A percentile compares a stretch with the other conserved stretches of the same genome.
Evolutionary conservation across 1,284 basidiomycete species (phyloP).

Genomic region (Kwoniella shivajii): DNA sequence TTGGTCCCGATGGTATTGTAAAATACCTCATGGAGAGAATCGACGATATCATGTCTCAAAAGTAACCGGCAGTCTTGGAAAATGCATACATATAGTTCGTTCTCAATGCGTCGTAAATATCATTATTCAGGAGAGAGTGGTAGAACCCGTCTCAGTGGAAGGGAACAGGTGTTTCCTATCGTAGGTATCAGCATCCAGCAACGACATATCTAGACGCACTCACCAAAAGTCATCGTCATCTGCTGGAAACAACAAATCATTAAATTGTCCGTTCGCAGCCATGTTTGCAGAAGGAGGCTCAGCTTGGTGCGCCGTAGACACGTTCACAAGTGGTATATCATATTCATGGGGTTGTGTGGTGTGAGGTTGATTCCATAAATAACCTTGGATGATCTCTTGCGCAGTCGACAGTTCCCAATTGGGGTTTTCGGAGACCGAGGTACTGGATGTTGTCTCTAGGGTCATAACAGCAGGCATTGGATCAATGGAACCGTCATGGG

Average conservation of each 20-base stretch:
- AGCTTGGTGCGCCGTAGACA: neutral
- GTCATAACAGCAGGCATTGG: neutral
- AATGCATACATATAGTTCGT: too few species aligned
- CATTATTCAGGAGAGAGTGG: too few species aligned
- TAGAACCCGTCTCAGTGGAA: too few species aligned
- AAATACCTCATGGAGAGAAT: slow-evolving; percentile 48
- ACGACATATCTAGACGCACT: too few species aligned
- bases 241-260: slow-evolving; percentile 28
- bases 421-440: neutral
- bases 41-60: slow-evolving; percentile 41
- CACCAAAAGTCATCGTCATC: slow-evolving; percentile 38
- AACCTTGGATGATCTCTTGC: slow-evolving; percentile 32
- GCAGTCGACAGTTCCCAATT: slow-evolving; percentile 25
- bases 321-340: neutral
- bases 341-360: too few species aligned
- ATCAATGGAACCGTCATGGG: neutral
- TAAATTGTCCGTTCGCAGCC: neutral
- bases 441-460: neutral
- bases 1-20: slow-evolving; percentile 48
- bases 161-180: slow-evolving; percentile 33
- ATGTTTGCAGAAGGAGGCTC: neutral
- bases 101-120: too few species aligned
- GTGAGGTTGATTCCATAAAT: slow-evolving; percentile 25
- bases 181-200: too few species aligned
- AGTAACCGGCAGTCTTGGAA: too few species aligned